Base-by-base conservation (phyloP, 2,329 filamentous ascomycete genomes). In the Trichophyton mentagrophytes region DNA sequence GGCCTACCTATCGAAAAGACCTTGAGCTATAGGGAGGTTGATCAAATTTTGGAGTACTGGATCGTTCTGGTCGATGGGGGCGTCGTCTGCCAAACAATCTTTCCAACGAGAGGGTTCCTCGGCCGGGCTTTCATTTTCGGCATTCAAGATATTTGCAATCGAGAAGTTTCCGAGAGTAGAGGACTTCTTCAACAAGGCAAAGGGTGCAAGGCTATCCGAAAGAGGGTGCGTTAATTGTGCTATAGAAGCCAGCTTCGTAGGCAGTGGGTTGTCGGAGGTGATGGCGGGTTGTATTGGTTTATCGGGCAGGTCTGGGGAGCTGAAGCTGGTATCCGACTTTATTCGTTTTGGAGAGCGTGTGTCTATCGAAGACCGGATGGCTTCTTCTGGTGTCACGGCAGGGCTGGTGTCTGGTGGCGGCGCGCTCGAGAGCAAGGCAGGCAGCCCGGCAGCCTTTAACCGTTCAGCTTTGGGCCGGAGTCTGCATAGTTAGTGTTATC, bases 1-100 rank as follows among this genome's bases (percentile, higher is more conserved):
- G 22, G 59, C 64, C 49, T 60, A 70, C 69, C 62, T 68, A 27
- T 69, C 66, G 63, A 70, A 72, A 5, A 73, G 62, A n/a, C 66
- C 66, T 17, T 68, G 57, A 7, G 70, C 69, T 57, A 71, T 60
- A 1, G 62, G 58, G 33, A 67, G 65, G 42, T 66, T 68, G 5
- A 72, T 57, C 33, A 71, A 61, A 8, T 67, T 66, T 36, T 64
- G 65, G 20, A 61, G 62, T 8, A 72, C 63, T 11, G 71, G 71
- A 57, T 72, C 70, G 57, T 69, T 64, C 7, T 57, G 49, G 15
- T 66, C 64, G 8, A 61, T 60, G 11, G 56, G 57, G 20, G n/a
- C 53, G 20, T 65, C 59, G 7, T 36, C 22, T 9, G 55, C 46
- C 22, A 42, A n/a, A 11, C n/a, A 44, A 17, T 42, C 27, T 20